Base-by-base conservation (phyloP, 192 early-diverging fungal genomes). In the Phlyctochytrium bullatum region DNA sequence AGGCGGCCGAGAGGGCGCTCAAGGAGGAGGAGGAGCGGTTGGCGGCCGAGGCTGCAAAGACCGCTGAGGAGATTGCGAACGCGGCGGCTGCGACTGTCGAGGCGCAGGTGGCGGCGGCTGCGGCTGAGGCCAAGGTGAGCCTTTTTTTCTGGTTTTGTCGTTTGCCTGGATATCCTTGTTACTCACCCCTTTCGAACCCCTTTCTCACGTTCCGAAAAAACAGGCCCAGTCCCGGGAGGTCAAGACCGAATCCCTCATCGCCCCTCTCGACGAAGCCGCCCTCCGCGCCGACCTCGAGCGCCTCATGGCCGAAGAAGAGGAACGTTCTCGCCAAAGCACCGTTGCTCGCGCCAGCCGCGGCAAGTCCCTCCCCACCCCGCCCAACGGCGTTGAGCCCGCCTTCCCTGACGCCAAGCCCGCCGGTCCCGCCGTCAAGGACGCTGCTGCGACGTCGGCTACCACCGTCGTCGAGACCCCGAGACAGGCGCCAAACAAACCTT, bases 201-300 rank as follows among this genome's bases (percentile, higher is more conserved):
- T n/a, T n/a, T n/a, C n/a, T n/a, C n/a, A n/a, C n/a, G n/a, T n/a
- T n/a, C n/a, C n/a, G n/a, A n/a, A n/a, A n/a, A n/a, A n/a, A n/a
- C n/a, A n/a, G n/a, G n/a, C n/a, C n/a, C n/a, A n/a, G n/a, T n/a
- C n/a, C n/a, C n/a, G n/a, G n/a, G 40, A 47, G 10, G 10, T 20
- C 40, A 47, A 47, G 40, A 47, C 6, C 10, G 27, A 10, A 6
- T 57, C 54, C 20, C 27, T 57, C 27, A 6, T 57, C 27, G 27
- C 10, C 14, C 40, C 40, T 14, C 54, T 57, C 20, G 54, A 57
- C 54, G 54, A 57, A 28, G 54, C 54, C 20, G 10, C 12, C 4
- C 54, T 57, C 27, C 54, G 54, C 54, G 54, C 54, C 20, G 54
- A 57, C 54, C 54, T 57, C 20, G 54, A 57, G 54, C 10, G 25